Conservation (phyloP, 73 alveolate species). For the Halteria grandinella region DNA sequence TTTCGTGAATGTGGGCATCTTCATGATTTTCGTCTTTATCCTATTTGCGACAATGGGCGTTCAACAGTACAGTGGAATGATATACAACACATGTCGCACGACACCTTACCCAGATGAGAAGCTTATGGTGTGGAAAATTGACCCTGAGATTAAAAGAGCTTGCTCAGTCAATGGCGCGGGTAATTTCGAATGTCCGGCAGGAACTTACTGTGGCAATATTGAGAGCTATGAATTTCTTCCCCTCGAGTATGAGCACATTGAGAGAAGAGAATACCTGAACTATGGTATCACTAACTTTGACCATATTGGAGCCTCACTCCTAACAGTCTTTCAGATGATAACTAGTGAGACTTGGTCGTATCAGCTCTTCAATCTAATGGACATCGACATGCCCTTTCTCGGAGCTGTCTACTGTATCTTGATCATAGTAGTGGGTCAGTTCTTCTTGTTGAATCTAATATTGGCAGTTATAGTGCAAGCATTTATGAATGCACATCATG, state of each 20-base stretch:
- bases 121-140: conserved; percentile 11
- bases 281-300: conserved; percentile 45
- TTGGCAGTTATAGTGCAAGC: conserved; percentile 71
- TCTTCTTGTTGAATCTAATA: conserved; percentile 68
- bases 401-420: conserved; percentile 54
- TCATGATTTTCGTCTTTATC: conserved; percentile 40
- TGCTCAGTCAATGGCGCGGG: conserved; percentile 18
- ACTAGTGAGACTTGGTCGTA: conserved; percentile 34
- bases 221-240: not conserved
- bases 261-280: conserved; percentile 7
- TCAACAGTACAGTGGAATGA: conserved; percentile 36
- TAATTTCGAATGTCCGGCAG: conserved; percentile 21
- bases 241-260: conserved; percentile 35
- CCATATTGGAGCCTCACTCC: conserved; percentile 26
- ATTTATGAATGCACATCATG: not conserved
- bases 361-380: conserved; percentile 34
- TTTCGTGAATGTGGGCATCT: conserved; percentile 47
- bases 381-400: conserved; percentile 51
- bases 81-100: conserved; percentile 40
- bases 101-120: conserved; percentile 16
- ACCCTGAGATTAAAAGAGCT: not conserved
- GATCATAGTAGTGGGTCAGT: conserved; percentile 59
- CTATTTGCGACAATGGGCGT: conserved; percentile 55
- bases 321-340: conserved; percentile 32
- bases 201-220: conserved; percentile 35